Evolutionary conservation across 106 monocot species (phyloP).

Genomic region (Platanthera zijinensis): DNA sequence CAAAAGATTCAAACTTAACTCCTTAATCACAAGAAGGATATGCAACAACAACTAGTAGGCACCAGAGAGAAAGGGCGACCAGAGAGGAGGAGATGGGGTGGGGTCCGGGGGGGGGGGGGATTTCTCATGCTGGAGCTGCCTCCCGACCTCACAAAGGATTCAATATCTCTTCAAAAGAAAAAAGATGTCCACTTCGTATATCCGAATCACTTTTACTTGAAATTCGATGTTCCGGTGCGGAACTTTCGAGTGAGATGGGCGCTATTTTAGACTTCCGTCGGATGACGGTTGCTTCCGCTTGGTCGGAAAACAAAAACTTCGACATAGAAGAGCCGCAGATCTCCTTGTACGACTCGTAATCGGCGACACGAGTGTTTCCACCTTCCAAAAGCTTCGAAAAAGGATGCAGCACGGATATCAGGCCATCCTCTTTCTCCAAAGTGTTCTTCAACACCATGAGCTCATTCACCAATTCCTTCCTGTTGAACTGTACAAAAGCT

Average conservation of each 20-base stretch:
- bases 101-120: too few species aligned
- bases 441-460: constrained; percentile 66
- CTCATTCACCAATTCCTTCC: constrained; percentile 47
- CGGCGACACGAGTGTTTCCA: constrained; percentile 59
- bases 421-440: constrained; percentile 53
- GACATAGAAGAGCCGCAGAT: constrained; percentile 50
- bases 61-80: too few species aligned
- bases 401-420: constrained; percentile 67
- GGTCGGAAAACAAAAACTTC: constrained; percentile 66
- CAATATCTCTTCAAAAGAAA: constrained; percentile 1
- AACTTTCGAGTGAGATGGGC: neutral
- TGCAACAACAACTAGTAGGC: too few species aligned
- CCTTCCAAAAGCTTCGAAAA: constrained; percentile 69
- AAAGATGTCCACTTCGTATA: neutral
- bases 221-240: neutral
- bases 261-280: constrained; percentile 36
- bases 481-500: constrained; percentile 68
- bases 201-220: neutral
- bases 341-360: constrained; percentile 68
- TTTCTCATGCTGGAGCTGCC: too few species aligned
- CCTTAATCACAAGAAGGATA: too few species aligned
- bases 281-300: constrained; percentile 63
- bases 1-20: too few species aligned
- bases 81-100: too few species aligned
- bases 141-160: neutral